A percentile compares a stretch with the other conserved stretches of the same genome.
Evolutionary conservation across 441 rosid genomes (phyloP).

Genomic region (Croton setiger): DNA sequence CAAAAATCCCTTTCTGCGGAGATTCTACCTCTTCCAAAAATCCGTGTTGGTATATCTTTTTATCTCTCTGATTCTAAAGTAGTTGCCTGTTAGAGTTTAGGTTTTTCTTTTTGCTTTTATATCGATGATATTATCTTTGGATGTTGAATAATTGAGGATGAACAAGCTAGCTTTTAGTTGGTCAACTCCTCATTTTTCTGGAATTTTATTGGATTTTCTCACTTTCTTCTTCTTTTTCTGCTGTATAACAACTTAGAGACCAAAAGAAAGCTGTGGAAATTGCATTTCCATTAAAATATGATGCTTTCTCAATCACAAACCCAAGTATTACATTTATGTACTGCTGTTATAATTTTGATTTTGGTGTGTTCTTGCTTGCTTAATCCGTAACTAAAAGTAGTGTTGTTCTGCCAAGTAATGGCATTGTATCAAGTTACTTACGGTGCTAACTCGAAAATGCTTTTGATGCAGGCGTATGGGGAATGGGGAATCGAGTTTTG

Average conservation of each 20-base stretch:
- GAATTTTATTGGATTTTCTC: neutral
- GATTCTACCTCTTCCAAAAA: neutral
- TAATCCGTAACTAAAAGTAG: neutral
- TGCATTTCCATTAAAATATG: neutral
- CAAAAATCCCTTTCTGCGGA: neutral
- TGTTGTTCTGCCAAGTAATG: neutral
- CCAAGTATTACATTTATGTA: neutral
- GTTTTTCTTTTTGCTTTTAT: neutral
- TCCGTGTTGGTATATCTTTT: too few relatives aligned
- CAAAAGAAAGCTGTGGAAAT: neutral
- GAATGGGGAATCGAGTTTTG: slow-evolving; percentile 25
- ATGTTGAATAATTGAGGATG: neutral
- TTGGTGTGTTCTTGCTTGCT: neutral
- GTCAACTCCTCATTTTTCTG: neutral
- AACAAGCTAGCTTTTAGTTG: neutral
- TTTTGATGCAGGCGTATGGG: slow-evolving; percentile 19
- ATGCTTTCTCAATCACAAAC: neutral
- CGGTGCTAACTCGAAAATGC: neutral
- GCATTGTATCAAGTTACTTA: neutral
- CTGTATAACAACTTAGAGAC: neutral
- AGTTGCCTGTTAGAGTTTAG: too few relatives aligned
- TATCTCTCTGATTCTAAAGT: too few relatives aligned
- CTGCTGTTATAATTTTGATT: neutral
- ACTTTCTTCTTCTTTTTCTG: neutral
- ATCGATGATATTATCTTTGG: neutral